A percentile compares a stretch with the other conserved stretches of the same genome.
These are phyloP conservation scores for Aspergillus uvarum DNA, from an alignment of 2,329 filamentous ascomycete genomes.

Conservation along the genomic window DNA sequence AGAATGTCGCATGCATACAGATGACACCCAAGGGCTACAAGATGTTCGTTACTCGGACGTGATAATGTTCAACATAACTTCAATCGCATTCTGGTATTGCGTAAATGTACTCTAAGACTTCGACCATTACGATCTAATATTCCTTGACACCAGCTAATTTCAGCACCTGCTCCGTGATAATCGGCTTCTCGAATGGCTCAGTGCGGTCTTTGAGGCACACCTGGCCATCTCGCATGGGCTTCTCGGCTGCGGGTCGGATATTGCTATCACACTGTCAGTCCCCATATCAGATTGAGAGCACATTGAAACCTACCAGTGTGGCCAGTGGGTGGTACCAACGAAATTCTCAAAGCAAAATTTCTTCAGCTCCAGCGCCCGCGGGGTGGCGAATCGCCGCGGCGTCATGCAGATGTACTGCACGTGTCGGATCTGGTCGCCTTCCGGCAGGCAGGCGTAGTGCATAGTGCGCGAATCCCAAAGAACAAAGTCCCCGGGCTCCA, in stretches of 20 bases:
- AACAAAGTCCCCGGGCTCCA: slow-evolving; percentile 21
- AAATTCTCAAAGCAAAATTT: slow-evolving; percentile 14
- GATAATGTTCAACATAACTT: background rate
- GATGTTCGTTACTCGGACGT: too few species aligned
- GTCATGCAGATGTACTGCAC: slow-evolving; percentile 19
- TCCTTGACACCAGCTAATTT: slow-evolving; percentile 35
- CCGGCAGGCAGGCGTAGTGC: slow-evolving; percentile 16
- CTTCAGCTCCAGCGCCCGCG: slow-evolving; percentile 11
- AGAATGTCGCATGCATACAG: too few species aligned
- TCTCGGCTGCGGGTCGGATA: slow-evolving; percentile 34
- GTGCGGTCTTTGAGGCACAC: slow-evolving; percentile 38
- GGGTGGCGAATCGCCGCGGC: slow-evolving; percentile 9
- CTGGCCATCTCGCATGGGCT: slow-evolving; percentile 38
- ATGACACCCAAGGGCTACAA: too few species aligned
- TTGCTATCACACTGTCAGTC: slow-evolving; percentile 27
- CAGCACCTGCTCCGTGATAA: slow-evolving; percentile 35
- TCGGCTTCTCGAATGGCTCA: slow-evolving; percentile 43
- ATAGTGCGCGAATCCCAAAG: slow-evolving; percentile 23
- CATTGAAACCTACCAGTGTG: slow-evolving; percentile 9
- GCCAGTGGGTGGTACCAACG: slow-evolving; percentile 21
- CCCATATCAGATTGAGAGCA: background rate
- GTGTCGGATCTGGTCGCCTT: slow-evolving; percentile 16
- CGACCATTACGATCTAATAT: slow-evolving; percentile 16
- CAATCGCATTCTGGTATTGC: background rate
- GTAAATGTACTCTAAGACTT: background rate